Evolutionary conservation across 306 rosid species (phyloP).

Genomic region (Chamaecrista fasciculata): DNA sequence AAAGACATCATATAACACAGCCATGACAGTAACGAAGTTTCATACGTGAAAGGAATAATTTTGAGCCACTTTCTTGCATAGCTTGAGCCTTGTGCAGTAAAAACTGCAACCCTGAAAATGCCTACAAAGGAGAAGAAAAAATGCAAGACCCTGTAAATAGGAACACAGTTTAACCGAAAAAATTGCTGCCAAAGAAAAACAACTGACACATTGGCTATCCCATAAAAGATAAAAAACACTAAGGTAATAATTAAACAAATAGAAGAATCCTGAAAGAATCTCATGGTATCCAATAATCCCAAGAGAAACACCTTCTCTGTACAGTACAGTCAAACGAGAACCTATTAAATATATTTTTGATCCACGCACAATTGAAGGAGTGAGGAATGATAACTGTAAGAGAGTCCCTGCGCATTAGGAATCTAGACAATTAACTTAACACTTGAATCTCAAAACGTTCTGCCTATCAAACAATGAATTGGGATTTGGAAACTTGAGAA

Average conservation of each 20-base stretch:
- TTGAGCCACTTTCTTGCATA: constrained; percentile 69
- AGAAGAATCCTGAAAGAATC: neutral
- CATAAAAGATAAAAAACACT: too few species aligned
- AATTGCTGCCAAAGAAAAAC: neutral
- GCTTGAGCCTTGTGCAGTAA: constrained; percentile 52
- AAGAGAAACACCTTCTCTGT: neutral
- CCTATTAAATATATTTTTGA: neutral
- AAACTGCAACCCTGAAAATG: constrained; percentile 81
- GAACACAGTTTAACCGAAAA: neutral
- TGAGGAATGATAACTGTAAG: neutral
- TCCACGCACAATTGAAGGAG: neutral
- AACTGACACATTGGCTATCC: too few species aligned
- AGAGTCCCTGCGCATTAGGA: neutral
- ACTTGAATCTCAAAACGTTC: neutral
- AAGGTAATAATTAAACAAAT: neutral
- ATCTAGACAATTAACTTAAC: neutral
- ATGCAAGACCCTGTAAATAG: neutral
- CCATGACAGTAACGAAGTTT: neutral
- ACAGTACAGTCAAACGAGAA: neutral
- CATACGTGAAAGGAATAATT: constrained; percentile 56
- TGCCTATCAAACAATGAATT: neutral
- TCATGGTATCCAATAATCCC: neutral
- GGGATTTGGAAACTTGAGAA: neutral
- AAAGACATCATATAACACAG: constrained; percentile 5
- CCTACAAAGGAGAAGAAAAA: constrained; percentile 44